Conservation (phyloP, 2,329 filamentous ascomycete species). For the Paecilomyces sp. region DNA sequence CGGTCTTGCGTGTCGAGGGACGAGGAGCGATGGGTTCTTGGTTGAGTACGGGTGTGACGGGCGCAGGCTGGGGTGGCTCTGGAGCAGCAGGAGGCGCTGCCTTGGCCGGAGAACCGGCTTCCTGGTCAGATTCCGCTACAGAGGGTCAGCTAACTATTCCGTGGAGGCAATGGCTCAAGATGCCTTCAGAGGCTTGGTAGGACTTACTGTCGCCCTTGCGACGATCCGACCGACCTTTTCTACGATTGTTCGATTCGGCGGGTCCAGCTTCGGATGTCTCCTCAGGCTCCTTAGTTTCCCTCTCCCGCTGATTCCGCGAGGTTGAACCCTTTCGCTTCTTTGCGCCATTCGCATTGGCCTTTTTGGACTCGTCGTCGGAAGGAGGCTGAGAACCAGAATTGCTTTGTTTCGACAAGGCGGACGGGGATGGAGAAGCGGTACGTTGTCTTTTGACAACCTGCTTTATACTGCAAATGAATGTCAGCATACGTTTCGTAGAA, state of each 20-base stretch:
- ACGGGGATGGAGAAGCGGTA: conserved; percentile 67
- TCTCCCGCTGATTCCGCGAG: conserved; percentile 47
- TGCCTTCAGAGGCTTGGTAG: background rate
- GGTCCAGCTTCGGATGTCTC: conserved; percentile 64
- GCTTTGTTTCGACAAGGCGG: conserved; percentile 46
- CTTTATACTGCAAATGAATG: conserved; percentile 51
- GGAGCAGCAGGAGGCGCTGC: conserved; percentile 27
- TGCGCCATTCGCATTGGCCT: conserved; percentile 23
- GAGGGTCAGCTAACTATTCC: conserved; percentile 27
- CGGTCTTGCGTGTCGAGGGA: conserved; percentile 52
- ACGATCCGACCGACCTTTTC: conserved; percentile 74
- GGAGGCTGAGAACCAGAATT: conserved; percentile 34
- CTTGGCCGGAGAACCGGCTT: conserved; percentile 52
- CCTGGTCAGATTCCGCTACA: conserved; percentile 61
- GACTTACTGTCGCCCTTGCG: conserved; percentile 69
- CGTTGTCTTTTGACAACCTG: conserved; percentile 72
- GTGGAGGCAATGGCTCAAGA: background rate
- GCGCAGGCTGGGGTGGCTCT: conserved; percentile 36
- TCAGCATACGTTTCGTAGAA: conserved; percentile 6
- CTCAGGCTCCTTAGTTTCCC: conserved; percentile 38
- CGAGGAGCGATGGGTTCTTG: conserved; percentile 28
- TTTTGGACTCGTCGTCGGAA: conserved; percentile 61
- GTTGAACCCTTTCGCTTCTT: conserved; percentile 56
- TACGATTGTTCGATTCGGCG: conserved; percentile 67
- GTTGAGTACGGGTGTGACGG: conserved; percentile 32